Evolutionary conservation across 441 rosid genomes (phyloP), one percentile per base, ranked within the genome.

Genomic region (Isatis lusitanica): DNA sequence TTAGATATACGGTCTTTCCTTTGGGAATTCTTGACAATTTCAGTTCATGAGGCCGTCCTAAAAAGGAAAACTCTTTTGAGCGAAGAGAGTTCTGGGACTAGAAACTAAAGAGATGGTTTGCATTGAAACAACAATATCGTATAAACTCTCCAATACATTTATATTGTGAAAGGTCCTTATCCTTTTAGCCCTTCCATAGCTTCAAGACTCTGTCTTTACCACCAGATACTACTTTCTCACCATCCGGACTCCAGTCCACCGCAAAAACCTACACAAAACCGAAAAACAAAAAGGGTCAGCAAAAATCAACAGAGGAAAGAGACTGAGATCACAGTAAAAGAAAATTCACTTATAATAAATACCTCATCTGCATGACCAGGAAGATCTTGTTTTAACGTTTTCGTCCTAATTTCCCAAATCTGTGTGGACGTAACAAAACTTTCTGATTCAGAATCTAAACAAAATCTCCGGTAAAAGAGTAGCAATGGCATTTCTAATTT

Each of bases 171-270:
- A 47, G 18, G 39, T 64, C 70, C 40, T 10, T 17, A 43, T 63
- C 5, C 39, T 17, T 71, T 80, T 85, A 94, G 5, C 97, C 97
- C 90, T 93, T 90, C 97, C 99, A 95, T 51, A 95, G 82, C 83
- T 95, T 93, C 86, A 93, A 72, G 16, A 89, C 96, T 85, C 80
- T 84, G 63, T 95, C 98, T 75, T 88, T 93, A 47, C 99, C 98
- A 50, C 98, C 98, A 9, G 97, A 96, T 30, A 90, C 98, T 33
- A 95, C 98, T 85, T 95, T 93, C 89, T 95, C 97, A 7, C 97
- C 99, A 70, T 93, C 97, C 7, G 99, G 99, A 83, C 99, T 95
- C 99, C 97, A 95, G 74, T 95, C 97, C 75, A 95, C 98, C 3
- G 97, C 91, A 65, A 74, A 95, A 64, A 92, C 98, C 94, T 94